These are phyloP conservation scores for Termitomyces sp. DNA, from an alignment of 768 basidiomycete species.

Conservation along the genomic window DNA sequence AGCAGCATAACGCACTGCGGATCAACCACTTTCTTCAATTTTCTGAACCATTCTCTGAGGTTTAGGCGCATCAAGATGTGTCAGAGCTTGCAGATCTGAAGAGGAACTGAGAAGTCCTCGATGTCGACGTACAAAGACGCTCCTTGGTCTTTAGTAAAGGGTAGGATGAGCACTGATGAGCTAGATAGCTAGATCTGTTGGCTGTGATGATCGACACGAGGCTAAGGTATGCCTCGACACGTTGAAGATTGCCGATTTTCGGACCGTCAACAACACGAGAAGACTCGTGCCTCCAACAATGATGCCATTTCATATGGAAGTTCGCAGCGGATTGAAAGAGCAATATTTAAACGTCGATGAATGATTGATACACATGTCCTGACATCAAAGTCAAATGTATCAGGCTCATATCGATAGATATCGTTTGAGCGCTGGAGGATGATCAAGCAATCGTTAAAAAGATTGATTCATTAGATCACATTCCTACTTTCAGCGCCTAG, in stretches of 20 bases:
- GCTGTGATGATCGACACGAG: slow-evolving; percentile 5
- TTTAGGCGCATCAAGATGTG: background rate
- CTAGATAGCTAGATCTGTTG: background rate
- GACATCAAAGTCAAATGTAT: background rate
- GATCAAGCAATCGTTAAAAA: background rate
- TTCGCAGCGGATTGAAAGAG: background rate
- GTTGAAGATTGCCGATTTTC: background rate
- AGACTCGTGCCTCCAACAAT: background rate
- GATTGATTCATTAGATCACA: background rate
- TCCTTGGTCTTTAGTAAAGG: background rate
- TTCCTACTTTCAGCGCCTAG: background rate
- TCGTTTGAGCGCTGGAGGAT: background rate
- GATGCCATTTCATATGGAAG: background rate
- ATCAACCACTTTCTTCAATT: slow-evolving; percentile 1
- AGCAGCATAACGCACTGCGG: slow-evolving; percentile 4
- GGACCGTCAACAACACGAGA: slow-evolving; percentile 3
- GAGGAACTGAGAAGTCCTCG: background rate
- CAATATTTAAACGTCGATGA: background rate
- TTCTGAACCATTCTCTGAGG: slow-evolving; percentile 7
- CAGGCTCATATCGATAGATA: background rate
- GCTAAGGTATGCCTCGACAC: slow-evolving; percentile 1
- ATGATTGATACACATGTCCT: background rate
- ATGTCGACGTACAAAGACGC: background rate
- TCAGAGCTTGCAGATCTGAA: background rate
- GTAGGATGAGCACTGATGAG: background rate